Evolutionary conservation across 108 stramenopile genomes (phyloP), one percentile per base, ranked within the genome.

Genomic region (Cyclotella cryptica): DNA sequence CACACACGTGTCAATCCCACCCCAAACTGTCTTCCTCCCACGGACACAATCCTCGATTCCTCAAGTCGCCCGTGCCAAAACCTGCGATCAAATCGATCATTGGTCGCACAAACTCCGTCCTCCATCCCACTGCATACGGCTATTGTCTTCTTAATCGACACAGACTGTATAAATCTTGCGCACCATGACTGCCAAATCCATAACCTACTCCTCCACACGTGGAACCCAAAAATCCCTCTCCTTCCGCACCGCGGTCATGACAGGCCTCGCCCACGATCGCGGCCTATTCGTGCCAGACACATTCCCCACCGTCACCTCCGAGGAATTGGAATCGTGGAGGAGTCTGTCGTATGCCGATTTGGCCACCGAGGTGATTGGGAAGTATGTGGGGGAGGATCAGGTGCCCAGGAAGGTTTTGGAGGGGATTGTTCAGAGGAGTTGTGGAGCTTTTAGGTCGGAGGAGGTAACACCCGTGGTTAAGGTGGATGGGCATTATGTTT

Each of bases 201-300:
- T 92, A 52, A 96, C 95, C 19, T 98, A 98, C 87, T 91, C 90
- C 67, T 96, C 96, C 26, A 99, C 98, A 1, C 92, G 98, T 40
- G 98, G 98, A 26, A 74, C 85, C 55, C 92, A 96, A 74, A 84
- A 82, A 72, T 80, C 86, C 65, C 64, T 97, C 44, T 86, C 87
- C 77, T 99, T 99, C 84, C 93, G 96, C 39, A 75, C 88, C 17
- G 98, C 92, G 29, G 98, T 99, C 8, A 94, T 99, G 91, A 93
- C 89, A 24, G 98, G 98, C 49, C 84, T 99, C 24, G 97, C 96
- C 18, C 90, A 95, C 58, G 98, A 98, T 79, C 89, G 93, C 10
- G 98, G 98, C 35, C 87, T 99, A 39, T 98, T 98, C 84, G 97
- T 99, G 27, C 98, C 98, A 13, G 96, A 98, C 72, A 68, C 72